Percentiles rank a stretch among this genome's conserved stretches.
Conservation (phyloP, 1,284 basidiomycete species). For the Psilocybe mexicana region DNA sequence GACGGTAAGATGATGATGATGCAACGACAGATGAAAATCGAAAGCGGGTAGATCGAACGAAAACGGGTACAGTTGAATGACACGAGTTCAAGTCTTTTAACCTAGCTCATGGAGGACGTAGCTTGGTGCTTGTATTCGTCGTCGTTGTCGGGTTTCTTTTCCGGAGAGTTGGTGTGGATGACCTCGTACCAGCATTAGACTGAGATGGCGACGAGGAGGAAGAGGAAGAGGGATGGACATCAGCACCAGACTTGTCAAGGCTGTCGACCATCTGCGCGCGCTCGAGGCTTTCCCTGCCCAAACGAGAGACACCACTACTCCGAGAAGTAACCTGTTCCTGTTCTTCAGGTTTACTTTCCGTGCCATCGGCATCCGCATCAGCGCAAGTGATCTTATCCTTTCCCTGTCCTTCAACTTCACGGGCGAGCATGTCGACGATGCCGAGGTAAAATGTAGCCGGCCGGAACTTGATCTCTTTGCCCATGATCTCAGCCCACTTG, state of each 20-base stretch:
- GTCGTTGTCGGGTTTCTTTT: background rate
- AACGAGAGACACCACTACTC: background rate
- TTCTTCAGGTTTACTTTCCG: constrained; percentile 5
- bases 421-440: constrained; percentile 71
- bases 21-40: no score
- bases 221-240: background rate
- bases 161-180: background rate
- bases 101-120: background rate
- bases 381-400: background rate
- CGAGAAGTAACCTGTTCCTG: background rate
- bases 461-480: constrained; percentile 86
- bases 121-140: background rate
- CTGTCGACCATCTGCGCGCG: constrained; percentile 25
- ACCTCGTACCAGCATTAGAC: background rate
- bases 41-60: no score
- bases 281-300: constrained; percentile 9
- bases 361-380: constrained; percentile 11
- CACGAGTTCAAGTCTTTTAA: no score
- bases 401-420: constrained; percentile 56
- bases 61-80: no score
- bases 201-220: background rate
- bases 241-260: constrained; percentile 20
- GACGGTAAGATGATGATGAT: no score
- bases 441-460: constrained; percentile 88
- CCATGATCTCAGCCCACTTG: constrained; percentile 84